phyloP scores from a whole-genome alignment of 176 grass and related monocot genomes.

The Stipa capillata region DNA sequence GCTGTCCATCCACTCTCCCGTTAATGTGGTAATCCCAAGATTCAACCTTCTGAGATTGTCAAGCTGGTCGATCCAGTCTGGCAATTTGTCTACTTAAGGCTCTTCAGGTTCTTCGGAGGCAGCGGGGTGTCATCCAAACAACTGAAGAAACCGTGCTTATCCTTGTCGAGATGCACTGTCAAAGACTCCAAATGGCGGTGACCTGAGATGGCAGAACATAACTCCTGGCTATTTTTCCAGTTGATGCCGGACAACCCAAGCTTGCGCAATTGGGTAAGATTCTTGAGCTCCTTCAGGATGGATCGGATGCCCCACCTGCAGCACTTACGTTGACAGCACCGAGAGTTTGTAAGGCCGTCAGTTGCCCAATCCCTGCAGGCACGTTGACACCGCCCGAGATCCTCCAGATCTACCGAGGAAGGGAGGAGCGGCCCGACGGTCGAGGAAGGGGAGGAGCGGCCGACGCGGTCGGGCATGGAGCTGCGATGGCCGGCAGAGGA shows the following conservation, averaged over 20 bases:
- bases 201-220: background rate
- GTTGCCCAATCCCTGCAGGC: background rate
- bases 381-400: no score
- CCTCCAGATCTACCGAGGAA: no score
- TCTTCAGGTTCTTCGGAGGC: background rate
- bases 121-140: background rate
- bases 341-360: background rate
- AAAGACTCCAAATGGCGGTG: background rate
- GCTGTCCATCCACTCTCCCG: no score
- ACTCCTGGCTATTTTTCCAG: background rate
- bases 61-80: rapidly evolving
- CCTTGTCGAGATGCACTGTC: background rate
- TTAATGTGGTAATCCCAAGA: background rate
- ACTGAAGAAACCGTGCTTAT: background rate
- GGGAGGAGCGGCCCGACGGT: no score
- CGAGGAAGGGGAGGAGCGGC: no score
- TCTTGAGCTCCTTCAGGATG: background rate
- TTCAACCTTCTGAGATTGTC: background rate
- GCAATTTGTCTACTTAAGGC: background rate
- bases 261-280: background rate
- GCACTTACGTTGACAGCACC: background rate
- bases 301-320: background rate
- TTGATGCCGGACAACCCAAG: background rate
- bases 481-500: no score
- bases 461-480: no score